Base-by-base conservation (phyloP, 169 alveolate genomes). In the Babesia ovata region DNA sequence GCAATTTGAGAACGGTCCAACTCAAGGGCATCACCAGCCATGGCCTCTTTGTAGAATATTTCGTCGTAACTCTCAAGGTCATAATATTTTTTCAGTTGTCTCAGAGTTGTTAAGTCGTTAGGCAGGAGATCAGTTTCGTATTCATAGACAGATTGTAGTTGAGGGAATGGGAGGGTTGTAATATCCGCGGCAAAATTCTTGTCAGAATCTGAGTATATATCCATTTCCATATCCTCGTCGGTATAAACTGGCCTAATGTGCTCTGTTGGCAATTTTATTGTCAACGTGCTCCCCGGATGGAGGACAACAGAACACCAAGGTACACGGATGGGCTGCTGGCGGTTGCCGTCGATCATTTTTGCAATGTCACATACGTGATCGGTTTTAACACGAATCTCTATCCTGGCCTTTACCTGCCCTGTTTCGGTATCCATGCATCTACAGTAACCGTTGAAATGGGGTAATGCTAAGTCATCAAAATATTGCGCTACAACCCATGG, bases 1-100 rank as follows among this genome's bases (percentile, higher is more conserved):
- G n/a, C 42, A 11, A 24, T 24, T 49, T 48, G n/a, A 1, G 74
- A 46, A 0, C 14, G 17, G 48, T 46, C 74, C 26, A 65, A 24
- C 59, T 29, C 59, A 13, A 65, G 61, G 4, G 61, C 74, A 45
- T 46, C 74, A 22, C 61, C 74, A 7, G 33, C 61, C 0, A 65
- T 2, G 14, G 8, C 28, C 1, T 65, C 61, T 7, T 65, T 22
- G 62, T 65, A 46, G 11, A 0, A 9, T 16, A 65, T 26, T 7
- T 52, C n/a, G 17, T 65, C 9, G 22, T 24, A 10, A 48, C 26
- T 26, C 11, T 33, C 29, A 0, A 8, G 13, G 33, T 46, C 26
- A 11, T 6, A 6, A 46, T 12, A 24, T 0, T 33, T 4, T 26
- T 2, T 33, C 39, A 4, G 39, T 33, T 13, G 26, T 24, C 44